These are phyloP conservation scores for Coemansia javaensis DNA, from an alignment of 192 early-diverging fungal species.

Conservation along the genomic window DNA sequence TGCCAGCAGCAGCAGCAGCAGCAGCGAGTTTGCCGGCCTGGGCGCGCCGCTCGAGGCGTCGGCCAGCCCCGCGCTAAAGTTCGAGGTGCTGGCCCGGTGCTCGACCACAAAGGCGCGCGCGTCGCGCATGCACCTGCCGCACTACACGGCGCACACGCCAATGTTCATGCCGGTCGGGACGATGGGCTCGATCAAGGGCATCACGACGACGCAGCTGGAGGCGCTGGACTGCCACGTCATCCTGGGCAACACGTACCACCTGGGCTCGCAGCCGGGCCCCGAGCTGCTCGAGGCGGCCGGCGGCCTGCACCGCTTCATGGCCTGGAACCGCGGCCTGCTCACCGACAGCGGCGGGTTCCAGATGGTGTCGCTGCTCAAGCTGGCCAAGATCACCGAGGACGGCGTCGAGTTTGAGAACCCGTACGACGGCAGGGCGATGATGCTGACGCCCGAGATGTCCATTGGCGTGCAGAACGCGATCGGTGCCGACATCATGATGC, in stretches of 20 bases:
- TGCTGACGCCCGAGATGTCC: conserved; percentile 83
- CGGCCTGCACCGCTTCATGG: conserved; percentile 75
- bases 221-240: conserved; percentile 77
- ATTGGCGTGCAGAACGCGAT: conserved; percentile 82
- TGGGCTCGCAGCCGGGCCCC: conserved; percentile 67
- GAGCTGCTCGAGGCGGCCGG: conserved; percentile 69
- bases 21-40: conserved; percentile 25
- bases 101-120: conserved; percentile 79
- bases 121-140: conserved; percentile 69
- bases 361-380: conserved; percentile 83
- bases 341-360: conserved; percentile 86
- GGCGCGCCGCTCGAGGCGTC: conserved; percentile 35
- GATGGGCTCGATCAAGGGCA: conserved; percentile 78
- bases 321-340: conserved; percentile 72
- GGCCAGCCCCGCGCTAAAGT: conserved; percentile 60
- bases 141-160: conserved; percentile 75
- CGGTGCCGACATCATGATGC: conserved; percentile 89
- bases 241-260: conserved; percentile 83
- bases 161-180: conserved; percentile 91
- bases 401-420: conserved; percentile 84
- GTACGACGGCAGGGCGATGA: conserved; percentile 73
- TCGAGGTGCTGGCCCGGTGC: conserved; percentile 68
- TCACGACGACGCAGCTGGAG: conserved; percentile 71
- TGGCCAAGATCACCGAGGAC: conserved; percentile 78
- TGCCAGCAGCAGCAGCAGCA: not conserved